These are phyloP conservation scores for Protomyces arabidopsidicola DNA, from an alignment of 1,139 yeast species.

Conservation along the genomic window DNA sequence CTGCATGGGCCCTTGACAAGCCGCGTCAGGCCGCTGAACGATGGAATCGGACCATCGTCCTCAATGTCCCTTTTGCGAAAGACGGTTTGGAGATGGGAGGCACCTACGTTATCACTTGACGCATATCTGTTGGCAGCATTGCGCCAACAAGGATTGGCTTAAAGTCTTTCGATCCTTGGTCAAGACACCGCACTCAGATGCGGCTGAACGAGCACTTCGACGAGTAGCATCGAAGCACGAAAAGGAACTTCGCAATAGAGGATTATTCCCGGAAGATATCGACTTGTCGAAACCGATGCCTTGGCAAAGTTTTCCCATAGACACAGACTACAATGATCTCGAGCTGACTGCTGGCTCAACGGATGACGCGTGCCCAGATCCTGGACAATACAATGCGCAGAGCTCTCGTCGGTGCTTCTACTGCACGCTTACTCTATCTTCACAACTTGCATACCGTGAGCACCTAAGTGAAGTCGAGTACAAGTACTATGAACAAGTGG, in stretches of 20 bases:
- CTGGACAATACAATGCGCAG: background rate
- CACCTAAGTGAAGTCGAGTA: background rate
- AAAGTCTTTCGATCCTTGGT: background rate
- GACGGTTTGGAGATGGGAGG: background rate
- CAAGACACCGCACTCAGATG: background rate
- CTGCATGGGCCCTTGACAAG: too few relatives aligned
- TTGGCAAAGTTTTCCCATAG: background rate
- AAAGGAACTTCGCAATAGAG: background rate
- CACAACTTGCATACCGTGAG: background rate
- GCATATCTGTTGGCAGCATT: background rate
- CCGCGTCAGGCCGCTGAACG: too few relatives aligned
- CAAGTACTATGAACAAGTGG: background rate
- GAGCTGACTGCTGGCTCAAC: background rate
- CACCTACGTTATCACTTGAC: background rate
- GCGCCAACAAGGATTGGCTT: background rate
- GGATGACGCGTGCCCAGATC: background rate
- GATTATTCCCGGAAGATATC: background rate
- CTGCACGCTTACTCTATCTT: background rate
- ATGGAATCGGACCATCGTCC: too few relatives aligned
- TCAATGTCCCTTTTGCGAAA: background rate
- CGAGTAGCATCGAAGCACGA: background rate
- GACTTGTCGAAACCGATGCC: background rate
- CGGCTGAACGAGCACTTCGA: background rate
- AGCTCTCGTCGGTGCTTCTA: background rate
- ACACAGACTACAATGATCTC: too few relatives aligned